Evolutionary conservation across 495 filamentous ascomycete genomes (phyloP).

Genomic region (Gamarada debralockiae): DNA sequence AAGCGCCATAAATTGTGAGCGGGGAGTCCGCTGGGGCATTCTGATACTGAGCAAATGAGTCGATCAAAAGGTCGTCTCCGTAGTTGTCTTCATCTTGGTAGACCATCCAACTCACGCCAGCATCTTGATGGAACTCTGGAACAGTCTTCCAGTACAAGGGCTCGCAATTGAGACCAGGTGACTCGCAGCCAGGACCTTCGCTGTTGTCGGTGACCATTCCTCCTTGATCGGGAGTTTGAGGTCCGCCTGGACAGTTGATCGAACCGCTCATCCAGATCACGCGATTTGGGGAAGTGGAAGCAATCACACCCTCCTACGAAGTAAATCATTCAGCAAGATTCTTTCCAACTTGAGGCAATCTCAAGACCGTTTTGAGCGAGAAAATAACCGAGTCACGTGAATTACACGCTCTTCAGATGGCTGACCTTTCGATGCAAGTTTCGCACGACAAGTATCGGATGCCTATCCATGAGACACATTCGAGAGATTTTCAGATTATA

Average conservation of each 20-base stretch:
- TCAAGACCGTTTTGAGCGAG: no score
- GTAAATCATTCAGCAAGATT: no score
- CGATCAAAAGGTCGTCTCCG: slow-evolving; percentile 24
- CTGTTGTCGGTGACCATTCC: slow-evolving; percentile 28
- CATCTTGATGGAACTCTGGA: slow-evolving; percentile 27
- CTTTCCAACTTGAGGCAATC: no score
- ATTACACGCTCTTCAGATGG: no score
- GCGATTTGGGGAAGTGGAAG: slow-evolving; percentile 28
- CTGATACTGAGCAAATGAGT: slow-evolving; percentile 29
- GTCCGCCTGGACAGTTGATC: slow-evolving; percentile 27
- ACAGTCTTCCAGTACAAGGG: slow-evolving; percentile 29
- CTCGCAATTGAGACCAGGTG: slow-evolving; percentile 20
- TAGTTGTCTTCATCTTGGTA: slow-evolving; percentile 31
- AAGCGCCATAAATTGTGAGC: slow-evolving; percentile 24
- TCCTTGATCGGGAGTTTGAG: slow-evolving; percentile 23
- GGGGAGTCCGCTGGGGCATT: slow-evolving; percentile 17
- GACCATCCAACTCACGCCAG: slow-evolving; percentile 30
- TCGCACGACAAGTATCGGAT: no score
- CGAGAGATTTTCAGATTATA: no score
- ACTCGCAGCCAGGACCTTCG: slow-evolving; percentile 25
- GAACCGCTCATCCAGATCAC: slow-evolving; percentile 29
- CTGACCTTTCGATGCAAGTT: no score
- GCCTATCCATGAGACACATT: no score
- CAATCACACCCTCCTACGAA: no score
- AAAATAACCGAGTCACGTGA: no score